These are phyloP conservation scores for Chlorella ohadii DNA, from an alignment of 139 green algal genomes.

Conservation along the genomic window DNA sequence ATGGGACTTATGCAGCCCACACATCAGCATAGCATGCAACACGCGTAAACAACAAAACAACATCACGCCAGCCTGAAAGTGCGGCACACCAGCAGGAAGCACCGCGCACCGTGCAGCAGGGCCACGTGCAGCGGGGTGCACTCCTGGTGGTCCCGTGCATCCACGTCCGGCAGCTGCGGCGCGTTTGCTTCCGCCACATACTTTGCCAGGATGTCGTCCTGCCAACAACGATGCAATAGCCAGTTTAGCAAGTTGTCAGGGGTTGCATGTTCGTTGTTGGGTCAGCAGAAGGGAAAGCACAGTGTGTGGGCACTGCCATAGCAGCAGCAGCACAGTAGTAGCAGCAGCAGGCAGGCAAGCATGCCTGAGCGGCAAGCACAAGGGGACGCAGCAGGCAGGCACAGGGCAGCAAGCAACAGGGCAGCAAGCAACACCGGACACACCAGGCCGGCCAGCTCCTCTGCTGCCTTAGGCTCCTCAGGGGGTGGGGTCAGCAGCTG, in stretches of 20 bases:
- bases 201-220: slow-evolving; percentile 1
- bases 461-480: background rate
- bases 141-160: slow-evolving; percentile 59
- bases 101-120: slow-evolving; percentile 69
- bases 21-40: too few relatives aligned
- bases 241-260: too few relatives aligned
- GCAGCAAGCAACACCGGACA: background rate
- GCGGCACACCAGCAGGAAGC: background rate
- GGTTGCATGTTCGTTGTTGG: too few relatives aligned
- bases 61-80: too few relatives aligned
- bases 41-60: too few relatives aligned
- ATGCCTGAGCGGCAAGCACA: too few relatives aligned
- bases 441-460: slow-evolving; percentile 4
- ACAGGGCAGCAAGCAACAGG: background rate
- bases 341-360: too few relatives aligned
- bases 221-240: background rate
- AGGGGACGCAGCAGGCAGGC: too few relatives aligned
- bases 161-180: slow-evolving; percentile 32
- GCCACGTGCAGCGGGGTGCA: slow-evolving; percentile 88
- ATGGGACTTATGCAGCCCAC: too few relatives aligned
- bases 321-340: background rate
- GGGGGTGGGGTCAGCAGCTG: slow-evolving; percentile 45
- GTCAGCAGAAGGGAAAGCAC: too few relatives aligned
- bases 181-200: background rate
- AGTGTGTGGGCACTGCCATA: too few relatives aligned